Evolutionary conservation across 148 eudicot genomes (phyloP).

Genomic region (Fagopyrum esculentum): DNA sequence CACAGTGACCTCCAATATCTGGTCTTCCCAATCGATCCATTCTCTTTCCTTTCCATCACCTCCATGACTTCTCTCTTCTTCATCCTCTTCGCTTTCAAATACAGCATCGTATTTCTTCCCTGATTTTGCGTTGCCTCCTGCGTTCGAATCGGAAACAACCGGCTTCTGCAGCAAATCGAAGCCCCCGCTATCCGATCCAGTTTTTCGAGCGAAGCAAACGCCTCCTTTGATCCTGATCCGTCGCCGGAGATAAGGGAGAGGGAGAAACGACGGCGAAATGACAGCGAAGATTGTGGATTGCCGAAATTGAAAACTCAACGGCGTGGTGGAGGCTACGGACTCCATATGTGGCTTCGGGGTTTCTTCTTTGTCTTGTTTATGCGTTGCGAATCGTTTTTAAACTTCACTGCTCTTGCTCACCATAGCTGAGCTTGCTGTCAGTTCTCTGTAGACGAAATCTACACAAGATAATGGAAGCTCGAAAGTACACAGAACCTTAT

Average conservation of each 20-base stretch:
- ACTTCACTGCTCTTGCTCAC: background rate
- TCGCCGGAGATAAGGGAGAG: slow-evolving; percentile 17
- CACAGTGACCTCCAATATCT: slow-evolving; percentile 77
- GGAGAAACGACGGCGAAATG: slow-evolving; percentile 22
- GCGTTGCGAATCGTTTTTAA: background rate
- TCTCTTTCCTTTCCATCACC: slow-evolving; percentile 24
- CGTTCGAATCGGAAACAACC: slow-evolving; percentile 20
- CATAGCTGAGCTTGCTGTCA: slow-evolving; percentile 6
- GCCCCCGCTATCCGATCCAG: slow-evolving; percentile 18
- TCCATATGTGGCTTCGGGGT: background rate
- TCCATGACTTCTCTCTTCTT: background rate
- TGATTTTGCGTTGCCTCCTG: slow-evolving; percentile 13
- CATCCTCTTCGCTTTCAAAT: slow-evolving; percentile 17
- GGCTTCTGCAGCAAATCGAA: slow-evolving; percentile 63
- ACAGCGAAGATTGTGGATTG: slow-evolving; percentile 18
- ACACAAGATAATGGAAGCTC: background rate
- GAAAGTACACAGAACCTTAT: too few species aligned
- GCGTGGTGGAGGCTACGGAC: slow-evolving; percentile 2
- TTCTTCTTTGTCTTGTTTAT: background rate
- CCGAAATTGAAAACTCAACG: slow-evolving; percentile 2
- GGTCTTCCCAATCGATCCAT: slow-evolving; percentile 81
- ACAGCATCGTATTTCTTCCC: slow-evolving; percentile 10
- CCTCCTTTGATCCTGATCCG: background rate
- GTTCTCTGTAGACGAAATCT: background rate
- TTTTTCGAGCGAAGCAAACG: slow-evolving; percentile 23